Evolutionary conservation across 2,329 filamentous ascomycete species (phyloP).

Genomic region (Geoglossum cookeanum): DNA sequence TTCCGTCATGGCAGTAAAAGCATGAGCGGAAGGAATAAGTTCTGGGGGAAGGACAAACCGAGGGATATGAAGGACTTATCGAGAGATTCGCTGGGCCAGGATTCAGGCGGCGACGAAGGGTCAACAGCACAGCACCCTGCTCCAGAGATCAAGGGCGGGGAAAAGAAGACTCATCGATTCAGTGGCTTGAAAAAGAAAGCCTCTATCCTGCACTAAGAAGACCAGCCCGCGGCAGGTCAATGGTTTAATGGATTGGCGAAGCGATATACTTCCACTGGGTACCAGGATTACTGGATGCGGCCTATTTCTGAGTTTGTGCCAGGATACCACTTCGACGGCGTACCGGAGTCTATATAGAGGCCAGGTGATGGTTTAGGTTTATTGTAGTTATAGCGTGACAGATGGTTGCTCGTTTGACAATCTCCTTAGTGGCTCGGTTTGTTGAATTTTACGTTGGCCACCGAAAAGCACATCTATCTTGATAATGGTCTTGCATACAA

Average conservation of each 20-base stretch:
- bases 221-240: not conserved
- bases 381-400: not conserved
- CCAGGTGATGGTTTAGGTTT: not conserved
- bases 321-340: not conserved
- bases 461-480: not conserved
- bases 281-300: not conserved
- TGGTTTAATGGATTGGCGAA: not conserved
- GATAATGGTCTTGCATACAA: not conserved
- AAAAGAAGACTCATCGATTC: conserved; percentile 16
- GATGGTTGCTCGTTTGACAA: not conserved
- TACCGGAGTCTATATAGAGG: not conserved
- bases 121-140: conserved; percentile 1
- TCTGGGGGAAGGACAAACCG: conserved; percentile 8
- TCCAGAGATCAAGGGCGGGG: conserved; percentile 14
- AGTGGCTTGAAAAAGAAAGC: conserved; percentile 24
- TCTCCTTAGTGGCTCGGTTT: not conserved
- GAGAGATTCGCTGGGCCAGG: not conserved
- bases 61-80: conserved; percentile 14
- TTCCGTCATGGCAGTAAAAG: conserved; percentile 59
- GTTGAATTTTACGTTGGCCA: not conserved
- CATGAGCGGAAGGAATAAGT: conserved; percentile 31
- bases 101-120: not conserved
- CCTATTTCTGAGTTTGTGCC: not conserved
- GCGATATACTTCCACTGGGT: not conserved
- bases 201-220: conserved; percentile 14